Conservation (phyloP, 1,284 basidiomycete species). For the Irpex lacteus region DNA sequence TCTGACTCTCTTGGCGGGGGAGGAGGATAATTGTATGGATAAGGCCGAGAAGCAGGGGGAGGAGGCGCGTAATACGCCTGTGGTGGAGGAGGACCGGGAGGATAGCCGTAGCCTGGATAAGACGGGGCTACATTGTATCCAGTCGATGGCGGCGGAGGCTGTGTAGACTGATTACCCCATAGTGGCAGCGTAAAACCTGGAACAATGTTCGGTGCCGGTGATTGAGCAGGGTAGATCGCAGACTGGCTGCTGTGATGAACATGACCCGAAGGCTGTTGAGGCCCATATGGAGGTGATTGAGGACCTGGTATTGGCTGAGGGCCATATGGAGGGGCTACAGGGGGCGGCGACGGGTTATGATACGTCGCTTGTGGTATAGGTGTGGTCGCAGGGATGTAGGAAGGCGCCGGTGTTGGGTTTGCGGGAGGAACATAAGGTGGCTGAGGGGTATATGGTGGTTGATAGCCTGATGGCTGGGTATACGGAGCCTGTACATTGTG, state of each 20-base stretch:
- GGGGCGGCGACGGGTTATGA: neutral
- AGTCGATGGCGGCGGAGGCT: neutral
- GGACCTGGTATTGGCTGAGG: neutral
- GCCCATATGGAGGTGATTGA: neutral
- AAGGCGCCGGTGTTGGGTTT: neutral
- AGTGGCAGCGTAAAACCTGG: slow-evolving; percentile 11
- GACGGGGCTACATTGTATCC: neutral
- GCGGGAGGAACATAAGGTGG: slow-evolving; percentile 1
- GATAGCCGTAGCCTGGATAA: neutral
- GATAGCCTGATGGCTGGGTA: neutral
- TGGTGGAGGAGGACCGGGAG: slow-evolving; percentile 7
- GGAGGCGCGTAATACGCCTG: slow-evolving; percentile 3
- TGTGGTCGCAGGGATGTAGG: neutral
- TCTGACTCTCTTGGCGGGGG: slow-evolving; percentile 15
- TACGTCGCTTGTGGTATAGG: neutral
- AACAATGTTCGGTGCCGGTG: neutral
- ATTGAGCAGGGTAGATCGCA: neutral
- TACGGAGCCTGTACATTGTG: neutral
- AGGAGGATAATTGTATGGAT: slow-evolving; percentile 18
- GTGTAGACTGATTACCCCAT: slow-evolving; percentile 1
- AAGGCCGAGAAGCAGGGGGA: slow-evolving; percentile 10
- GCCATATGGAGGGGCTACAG: neutral
- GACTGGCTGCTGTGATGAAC: neutral
- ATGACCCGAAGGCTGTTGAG: neutral
- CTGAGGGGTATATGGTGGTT: slow-evolving; percentile 1